Evolutionary conservation across 176 grass and related monocot species (phyloP).

Genomic region (Carex myosuroides): DNA sequence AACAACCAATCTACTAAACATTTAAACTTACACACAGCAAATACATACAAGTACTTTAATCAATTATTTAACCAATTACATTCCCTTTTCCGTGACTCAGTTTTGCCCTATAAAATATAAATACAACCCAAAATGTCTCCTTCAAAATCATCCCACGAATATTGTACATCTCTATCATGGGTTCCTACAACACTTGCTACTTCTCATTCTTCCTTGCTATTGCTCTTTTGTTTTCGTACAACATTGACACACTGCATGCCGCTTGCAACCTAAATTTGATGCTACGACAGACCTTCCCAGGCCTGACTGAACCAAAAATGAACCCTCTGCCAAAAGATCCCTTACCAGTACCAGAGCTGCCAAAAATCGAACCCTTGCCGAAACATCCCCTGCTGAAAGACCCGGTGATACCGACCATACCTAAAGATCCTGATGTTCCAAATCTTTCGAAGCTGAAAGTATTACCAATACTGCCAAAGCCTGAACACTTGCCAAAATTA

Average conservation of each 20-base stretch:
- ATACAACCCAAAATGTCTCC: background rate
- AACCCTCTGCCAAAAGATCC: background rate
- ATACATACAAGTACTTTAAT: slow-evolving; percentile 6
- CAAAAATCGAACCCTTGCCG: background rate
- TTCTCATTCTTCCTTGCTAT: background rate
- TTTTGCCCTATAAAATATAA: slow-evolving; percentile 19
- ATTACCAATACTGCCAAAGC: background rate
- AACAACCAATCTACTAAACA: slow-evolving; percentile 19
- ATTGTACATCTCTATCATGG: background rate
- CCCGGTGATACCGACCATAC: background rate
- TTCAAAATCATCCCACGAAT: slow-evolving; percentile 7
- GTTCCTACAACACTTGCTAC: background rate
- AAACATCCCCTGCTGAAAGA: background rate
- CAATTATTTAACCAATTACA: background rate
- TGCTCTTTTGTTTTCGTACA: background rate
- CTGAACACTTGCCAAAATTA: background rate
- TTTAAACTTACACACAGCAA: background rate
- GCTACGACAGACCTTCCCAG: background rate
- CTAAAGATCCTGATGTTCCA: background rate
- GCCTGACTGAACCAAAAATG: background rate
- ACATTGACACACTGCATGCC: background rate
- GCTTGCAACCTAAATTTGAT: background rate
- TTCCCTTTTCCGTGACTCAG: background rate
- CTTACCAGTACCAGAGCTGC: background rate
- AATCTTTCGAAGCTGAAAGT: background rate